These are phyloP conservation scores for Petunia secreta DNA, from an alignment of 257 asterid species.

Conservation along the genomic window DNA sequence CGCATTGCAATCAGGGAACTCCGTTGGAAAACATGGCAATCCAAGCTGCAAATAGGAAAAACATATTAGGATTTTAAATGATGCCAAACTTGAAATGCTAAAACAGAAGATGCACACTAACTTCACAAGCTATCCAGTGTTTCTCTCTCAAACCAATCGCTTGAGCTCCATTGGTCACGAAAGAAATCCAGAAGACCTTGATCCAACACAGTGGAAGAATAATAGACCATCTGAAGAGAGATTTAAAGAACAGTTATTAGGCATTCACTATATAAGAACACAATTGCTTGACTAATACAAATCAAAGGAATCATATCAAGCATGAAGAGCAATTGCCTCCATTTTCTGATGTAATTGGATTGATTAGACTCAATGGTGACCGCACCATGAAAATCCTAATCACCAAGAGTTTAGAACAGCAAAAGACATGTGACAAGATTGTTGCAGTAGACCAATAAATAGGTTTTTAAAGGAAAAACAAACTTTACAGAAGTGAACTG, in stretches of 20 bases:
- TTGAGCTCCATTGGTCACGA: conserved; percentile 72
- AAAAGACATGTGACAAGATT: background rate
- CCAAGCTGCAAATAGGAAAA: conserved; percentile 60
- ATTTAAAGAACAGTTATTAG: conserved; percentile 30
- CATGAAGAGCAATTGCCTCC: background rate
- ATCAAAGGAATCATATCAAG: background rate
- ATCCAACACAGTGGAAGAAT: conserved; percentile 88
- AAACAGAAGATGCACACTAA: conserved; percentile 35
- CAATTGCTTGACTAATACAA: background rate
- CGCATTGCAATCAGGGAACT: conserved; percentile 83
- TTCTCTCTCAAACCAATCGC: conserved; percentile 85
- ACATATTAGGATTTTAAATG: conserved; percentile 1
- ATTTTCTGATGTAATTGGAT: background rate
- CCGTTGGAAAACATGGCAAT: conserved; percentile 72
- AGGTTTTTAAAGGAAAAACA: background rate
- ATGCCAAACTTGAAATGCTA: background rate
- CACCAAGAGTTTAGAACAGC: conserved; percentile 5
- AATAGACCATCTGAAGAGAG: conserved; percentile 70
- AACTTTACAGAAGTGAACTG: background rate
- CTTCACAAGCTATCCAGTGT: conserved; percentile 84
- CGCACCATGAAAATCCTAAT: background rate
- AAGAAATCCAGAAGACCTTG: conserved; percentile 70
- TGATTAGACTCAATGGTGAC: conserved; percentile 5
- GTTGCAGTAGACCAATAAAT: background rate
- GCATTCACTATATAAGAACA: background rate